These are phyloP conservation scores for Exophiala sp. DNA, from an alignment of 2,329 filamentous ascomycete species.

Conservation along the genomic window DNA sequence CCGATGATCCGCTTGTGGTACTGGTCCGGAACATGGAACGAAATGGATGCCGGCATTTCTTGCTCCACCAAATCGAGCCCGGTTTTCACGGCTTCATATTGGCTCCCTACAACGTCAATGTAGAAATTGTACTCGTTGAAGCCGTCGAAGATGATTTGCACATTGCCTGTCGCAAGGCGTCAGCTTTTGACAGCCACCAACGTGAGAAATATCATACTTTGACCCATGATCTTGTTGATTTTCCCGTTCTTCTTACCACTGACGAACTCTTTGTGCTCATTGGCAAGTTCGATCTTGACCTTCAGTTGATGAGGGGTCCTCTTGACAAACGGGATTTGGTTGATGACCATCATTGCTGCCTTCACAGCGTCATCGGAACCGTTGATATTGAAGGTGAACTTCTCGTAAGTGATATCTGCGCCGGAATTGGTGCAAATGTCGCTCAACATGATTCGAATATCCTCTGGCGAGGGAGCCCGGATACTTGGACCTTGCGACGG, in stretches of 20 bases:
- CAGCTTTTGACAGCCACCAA: conserved; percentile 4
- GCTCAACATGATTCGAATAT: conserved; percentile 83
- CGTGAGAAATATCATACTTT: conserved; percentile 54
- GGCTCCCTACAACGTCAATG: conserved; percentile 88
- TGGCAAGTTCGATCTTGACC: conserved; percentile 97
- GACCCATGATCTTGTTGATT: conserved; percentile 99
- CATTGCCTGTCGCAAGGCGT: conserved; percentile 57
- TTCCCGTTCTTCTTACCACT: conserved; percentile 99
- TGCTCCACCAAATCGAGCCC: conserved; percentile 90
- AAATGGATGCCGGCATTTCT: conserved; percentile 98
- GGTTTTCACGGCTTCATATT: conserved; percentile 91
- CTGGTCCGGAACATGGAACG: conserved; percentile 97
- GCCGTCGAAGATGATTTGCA: conserved; percentile 97
- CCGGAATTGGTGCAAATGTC: conserved; percentile 96
- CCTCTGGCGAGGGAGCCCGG: conserved; percentile 57
- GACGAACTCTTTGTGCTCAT: conserved; percentile 99
- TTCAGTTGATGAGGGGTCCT: conserved; percentile 86
- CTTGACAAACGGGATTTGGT: conserved; percentile 81
- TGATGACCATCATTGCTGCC: conserved; percentile 87
- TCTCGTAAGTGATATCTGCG: conserved; percentile 90
- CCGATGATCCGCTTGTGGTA: conserved; percentile 99
- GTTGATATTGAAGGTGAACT: conserved; percentile 86
- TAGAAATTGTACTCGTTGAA: conserved; percentile 99
- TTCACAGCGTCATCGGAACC: conserved; percentile 96
- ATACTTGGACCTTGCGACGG: conserved; percentile 51